Evolutionary conservation across 106 monocot species (phyloP).

Genomic region (Iris macrosiphon): DNA sequence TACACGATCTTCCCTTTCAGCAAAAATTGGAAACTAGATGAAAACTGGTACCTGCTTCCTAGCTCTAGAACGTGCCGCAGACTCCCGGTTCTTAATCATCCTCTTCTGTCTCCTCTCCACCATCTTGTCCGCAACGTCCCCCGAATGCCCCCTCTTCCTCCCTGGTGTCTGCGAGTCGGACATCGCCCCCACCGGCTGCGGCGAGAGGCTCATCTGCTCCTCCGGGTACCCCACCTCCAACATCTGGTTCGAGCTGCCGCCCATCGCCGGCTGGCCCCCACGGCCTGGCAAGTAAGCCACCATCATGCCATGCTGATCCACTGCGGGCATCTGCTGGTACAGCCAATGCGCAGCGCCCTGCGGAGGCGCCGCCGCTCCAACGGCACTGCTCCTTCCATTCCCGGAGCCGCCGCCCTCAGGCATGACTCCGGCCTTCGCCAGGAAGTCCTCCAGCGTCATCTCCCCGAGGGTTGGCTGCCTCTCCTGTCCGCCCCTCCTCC

Average conservation of each 20-base stretch:
- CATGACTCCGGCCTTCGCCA: constrained; percentile 67
- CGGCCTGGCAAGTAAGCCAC: too few species aligned
- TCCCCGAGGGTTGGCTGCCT: constrained; percentile 61
- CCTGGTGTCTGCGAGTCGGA: constrained; percentile 42
- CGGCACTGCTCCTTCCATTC: too few species aligned
- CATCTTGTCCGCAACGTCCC: constrained; percentile 46
- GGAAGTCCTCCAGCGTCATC: constrained; percentile 81
- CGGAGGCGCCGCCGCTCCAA: too few species aligned
- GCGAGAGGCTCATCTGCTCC: constrained; percentile 35
- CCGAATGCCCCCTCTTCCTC: constrained; percentile 35
- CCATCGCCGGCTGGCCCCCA: constrained; percentile 23
- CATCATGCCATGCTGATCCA: constrained; percentile 29
- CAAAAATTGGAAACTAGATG: background rate
- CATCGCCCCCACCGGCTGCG: too few species aligned
- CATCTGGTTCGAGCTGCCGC: constrained; percentile 15
- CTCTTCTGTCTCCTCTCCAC: constrained; percentile 88
- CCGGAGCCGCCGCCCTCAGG: too few species aligned
- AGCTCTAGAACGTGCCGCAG: constrained; percentile 93
- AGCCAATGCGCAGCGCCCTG: constrained; percentile 25
- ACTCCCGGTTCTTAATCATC: constrained; percentile 97
- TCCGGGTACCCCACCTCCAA: constrained; percentile 35
- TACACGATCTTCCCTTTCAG: background rate
- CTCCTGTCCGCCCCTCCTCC: constrained; percentile 17
- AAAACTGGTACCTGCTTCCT: constrained; percentile 69
- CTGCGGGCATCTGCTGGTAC: constrained; percentile 19